Conservation (phyloP, 2,329 filamentous ascomycete genomes). For the Aureobasidium melanogenum region DNA sequence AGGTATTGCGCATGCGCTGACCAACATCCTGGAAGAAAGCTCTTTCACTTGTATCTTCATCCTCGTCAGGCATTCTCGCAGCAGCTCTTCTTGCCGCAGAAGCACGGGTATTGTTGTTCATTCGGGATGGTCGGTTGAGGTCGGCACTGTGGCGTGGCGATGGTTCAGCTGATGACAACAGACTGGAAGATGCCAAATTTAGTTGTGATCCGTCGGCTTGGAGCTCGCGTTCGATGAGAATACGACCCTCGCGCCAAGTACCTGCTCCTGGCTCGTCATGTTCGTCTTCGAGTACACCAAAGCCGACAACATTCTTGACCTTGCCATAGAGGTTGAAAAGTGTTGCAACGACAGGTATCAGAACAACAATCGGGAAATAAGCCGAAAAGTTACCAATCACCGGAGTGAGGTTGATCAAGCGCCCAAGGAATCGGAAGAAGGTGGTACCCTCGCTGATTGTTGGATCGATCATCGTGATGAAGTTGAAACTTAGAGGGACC, state of each 20-base stretch:
- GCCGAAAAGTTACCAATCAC: conserved; percentile 78
- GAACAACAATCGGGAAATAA: conserved; percentile 79
- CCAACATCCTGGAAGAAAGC: conserved; percentile 78
- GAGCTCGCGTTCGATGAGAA: conserved; percentile 78
- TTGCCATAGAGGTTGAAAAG: conserved; percentile 84
- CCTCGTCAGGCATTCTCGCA: conserved; percentile 25
- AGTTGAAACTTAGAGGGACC: conserved; percentile 91
- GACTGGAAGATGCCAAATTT: conserved; percentile 22
- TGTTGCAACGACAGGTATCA: conserved; percentile 76
- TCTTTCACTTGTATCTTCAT: conserved; percentile 54
- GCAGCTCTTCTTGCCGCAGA: conserved; percentile 3
- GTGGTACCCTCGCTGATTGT: conserved; percentile 66
- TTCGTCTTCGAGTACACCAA: conserved; percentile 65
- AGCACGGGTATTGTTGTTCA: conserved; percentile 1
- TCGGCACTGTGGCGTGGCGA: conserved; percentile 9
- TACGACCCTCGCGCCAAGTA: conserved; percentile 83
- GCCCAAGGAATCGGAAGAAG: conserved; percentile 81
- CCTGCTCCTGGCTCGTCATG: conserved; percentile 59
- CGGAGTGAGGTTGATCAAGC: conserved; percentile 72
- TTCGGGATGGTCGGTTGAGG: conserved; percentile 10
- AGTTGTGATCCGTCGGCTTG: conserved; percentile 32
- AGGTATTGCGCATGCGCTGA: conserved; percentile 82
- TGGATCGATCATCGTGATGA: conserved; percentile 75
- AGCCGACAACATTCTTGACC: conserved; percentile 67
- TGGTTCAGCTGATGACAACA: conserved; percentile 1